A percentile compares a stretch with the other conserved stretches of the same genome.
Evolutionary conservation across 164 flowering plant species (phyloP).

Genomic region (Liriodendron chinense): DNA sequence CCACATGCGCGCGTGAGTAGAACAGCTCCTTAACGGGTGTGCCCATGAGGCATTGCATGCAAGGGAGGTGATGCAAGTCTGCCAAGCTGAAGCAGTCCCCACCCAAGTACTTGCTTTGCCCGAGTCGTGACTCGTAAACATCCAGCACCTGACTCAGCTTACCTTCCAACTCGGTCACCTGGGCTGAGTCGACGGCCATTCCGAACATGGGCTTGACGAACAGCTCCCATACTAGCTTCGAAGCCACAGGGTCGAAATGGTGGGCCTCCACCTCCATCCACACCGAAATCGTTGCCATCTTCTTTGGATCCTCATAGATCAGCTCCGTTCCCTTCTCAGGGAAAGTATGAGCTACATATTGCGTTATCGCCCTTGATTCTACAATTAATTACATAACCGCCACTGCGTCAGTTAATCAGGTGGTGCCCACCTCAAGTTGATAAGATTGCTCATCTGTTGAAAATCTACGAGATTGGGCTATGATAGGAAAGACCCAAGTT

Average conservation of each 20-base stretch:
- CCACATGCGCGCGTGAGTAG: constrained; percentile 43
- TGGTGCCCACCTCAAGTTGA: not conserved
- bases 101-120: constrained; percentile 47
- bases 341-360: constrained; percentile 14
- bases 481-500: no score
- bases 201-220: constrained; percentile 28
- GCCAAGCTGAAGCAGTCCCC: constrained; percentile 57
- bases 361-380: constrained; percentile 22
- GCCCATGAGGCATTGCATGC: constrained; percentile 44
- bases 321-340: constrained; percentile 14
- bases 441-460: no score
- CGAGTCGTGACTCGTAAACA: constrained; percentile 51
- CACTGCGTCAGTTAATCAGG: not conserved
- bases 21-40: constrained; percentile 38
- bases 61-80: constrained; percentile 51
- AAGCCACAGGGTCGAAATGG: constrained; percentile 40
- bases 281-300: constrained; percentile 18
- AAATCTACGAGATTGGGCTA: no score
- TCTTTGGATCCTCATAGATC: constrained; percentile 8
- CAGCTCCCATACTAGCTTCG: constrained; percentile 37
- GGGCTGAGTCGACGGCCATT: constrained; percentile 35
- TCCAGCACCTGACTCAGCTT: constrained; percentile 58
- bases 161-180: constrained; percentile 29
- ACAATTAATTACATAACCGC: not conserved
- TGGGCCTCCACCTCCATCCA: constrained; percentile 73